Base-by-base conservation (phyloP, 257 asterid genomes). In the Primulina tabacum region DNA sequence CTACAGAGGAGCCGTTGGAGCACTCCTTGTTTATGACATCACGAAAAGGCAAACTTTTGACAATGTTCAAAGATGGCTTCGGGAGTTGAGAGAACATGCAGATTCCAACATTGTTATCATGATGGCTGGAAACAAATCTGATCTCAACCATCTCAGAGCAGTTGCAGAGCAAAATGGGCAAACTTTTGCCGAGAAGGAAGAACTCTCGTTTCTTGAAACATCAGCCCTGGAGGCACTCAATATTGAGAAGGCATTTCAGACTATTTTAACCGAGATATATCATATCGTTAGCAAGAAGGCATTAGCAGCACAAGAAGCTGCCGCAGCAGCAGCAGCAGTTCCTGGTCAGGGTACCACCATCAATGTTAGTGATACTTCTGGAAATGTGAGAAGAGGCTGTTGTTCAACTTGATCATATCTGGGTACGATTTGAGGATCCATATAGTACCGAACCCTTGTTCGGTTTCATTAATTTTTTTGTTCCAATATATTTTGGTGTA, bases 1-100 rank as follows among this genome's bases (percentile, higher is more conserved):
- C 78, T 89, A 89, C 76, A 82, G 96, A 85, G 94, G 96, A 69
- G 92, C 94, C 43, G 94, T 87, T 6, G 96, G 96, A 14, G 94
- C 96, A 32, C 89, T 89, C 66, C 94, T 89, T 60, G 92, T 89
- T 50, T 87, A 85, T 34, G 94, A 87, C 82, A 87, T 89, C 67
- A 89, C 96, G 10, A 89, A 89, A 78, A 85, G 78, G 82, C 93
- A 89, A 74, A 89, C 96, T 24, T 89, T 87, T 60, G 94, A 87
- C 64, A 87, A 87, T 17, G 86, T 89, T 67, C 88, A 81, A 71
- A 85, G 96, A 85, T 89, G 96, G 96, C 94, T 89, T 4, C 82
- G 89, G 21, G 96, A 89, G 77, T 73, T 89, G 82, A 83, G 96
- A 73, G 92, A 88, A 72, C 95, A 88, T 20, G 95, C 95, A 0